Evolutionary conservation across 2,329 filamentous ascomycete species (phyloP).

Genomic region (Monosporascus sp.): DNA sequence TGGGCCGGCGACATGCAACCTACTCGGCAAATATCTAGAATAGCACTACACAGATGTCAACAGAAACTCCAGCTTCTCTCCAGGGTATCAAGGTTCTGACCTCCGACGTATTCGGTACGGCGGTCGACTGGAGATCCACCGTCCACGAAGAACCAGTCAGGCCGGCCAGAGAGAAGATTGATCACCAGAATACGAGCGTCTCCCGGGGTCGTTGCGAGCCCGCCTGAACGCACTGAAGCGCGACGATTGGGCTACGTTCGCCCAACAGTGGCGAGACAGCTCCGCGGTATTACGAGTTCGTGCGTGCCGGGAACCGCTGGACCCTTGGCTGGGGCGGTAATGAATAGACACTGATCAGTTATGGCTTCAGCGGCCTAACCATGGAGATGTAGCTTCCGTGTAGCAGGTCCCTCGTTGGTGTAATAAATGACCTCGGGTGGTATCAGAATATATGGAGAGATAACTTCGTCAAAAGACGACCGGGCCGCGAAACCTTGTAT

Average conservation of each 20-base stretch:
- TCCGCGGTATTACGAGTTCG: slow-evolving; percentile 52
- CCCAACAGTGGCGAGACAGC: slow-evolving; percentile 62
- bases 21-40: neutral
- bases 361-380: too few relatives aligned
- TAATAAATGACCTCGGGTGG: too few relatives aligned
- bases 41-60: slow-evolving; percentile 3
- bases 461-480: too few relatives aligned
- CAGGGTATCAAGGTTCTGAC: slow-evolving; percentile 51
- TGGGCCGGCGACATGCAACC: neutral
- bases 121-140: slow-evolving; percentile 70
- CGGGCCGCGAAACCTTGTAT: too few relatives aligned
- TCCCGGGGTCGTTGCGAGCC: slow-evolving; percentile 38
- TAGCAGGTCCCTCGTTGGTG: too few relatives aligned
- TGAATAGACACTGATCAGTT: too few relatives aligned
- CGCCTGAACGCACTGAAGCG: slow-evolving; percentile 45
- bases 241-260: slow-evolving; percentile 58
- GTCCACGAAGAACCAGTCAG: slow-evolving; percentile 54
- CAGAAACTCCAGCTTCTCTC: slow-evolving; percentile 10
- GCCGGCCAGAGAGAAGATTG: slow-evolving; percentile 41
- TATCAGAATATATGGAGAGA: too few relatives aligned
- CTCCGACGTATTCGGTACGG: slow-evolving; percentile 76
- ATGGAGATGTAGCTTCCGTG: too few relatives aligned
- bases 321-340: too few relatives aligned
- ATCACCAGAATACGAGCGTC: slow-evolving; percentile 37
- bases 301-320: slow-evolving; percentile 41